These are phyloP conservation scores for Boletus rubropictus DNA, from an alignment of 768 basidiomycete species.

Conservation along the genomic window DNA sequence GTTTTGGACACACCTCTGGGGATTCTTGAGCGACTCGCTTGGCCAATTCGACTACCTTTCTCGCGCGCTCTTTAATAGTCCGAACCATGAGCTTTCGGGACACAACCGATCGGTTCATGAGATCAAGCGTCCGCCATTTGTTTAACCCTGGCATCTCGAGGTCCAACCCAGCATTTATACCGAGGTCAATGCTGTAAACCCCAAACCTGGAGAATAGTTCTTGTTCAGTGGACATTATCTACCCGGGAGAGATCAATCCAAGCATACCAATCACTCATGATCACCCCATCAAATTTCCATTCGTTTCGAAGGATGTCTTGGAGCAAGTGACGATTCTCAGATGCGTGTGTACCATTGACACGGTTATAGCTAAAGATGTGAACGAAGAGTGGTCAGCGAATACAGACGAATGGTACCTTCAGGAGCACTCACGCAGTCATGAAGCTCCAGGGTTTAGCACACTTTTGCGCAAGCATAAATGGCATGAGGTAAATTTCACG, in stretches of 20 bases:
- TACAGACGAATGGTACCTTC: background rate
- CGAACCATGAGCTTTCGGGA: constrained; percentile 61
- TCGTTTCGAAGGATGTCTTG: constrained; percentile 61
- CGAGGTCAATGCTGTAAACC: constrained; percentile 56
- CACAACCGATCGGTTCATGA: constrained; percentile 53
- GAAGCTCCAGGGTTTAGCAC: constrained; percentile 46
- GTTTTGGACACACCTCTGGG: constrained; percentile 45
- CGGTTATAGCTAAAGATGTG: constrained; percentile 52
- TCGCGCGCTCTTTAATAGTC: constrained; percentile 61
- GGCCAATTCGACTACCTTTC: constrained; percentile 60
- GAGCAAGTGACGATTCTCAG: constrained; percentile 58
- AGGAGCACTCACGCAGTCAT: constrained; percentile 56
- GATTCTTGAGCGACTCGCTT: constrained; percentile 63
- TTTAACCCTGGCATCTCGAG: constrained; percentile 76
- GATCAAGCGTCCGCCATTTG: constrained; percentile 70
- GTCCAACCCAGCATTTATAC: constrained; percentile 72
- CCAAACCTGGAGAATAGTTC: constrained; percentile 51
- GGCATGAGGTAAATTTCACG: constrained; percentile 59
- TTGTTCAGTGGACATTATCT: background rate
- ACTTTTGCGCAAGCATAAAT: constrained; percentile 53
- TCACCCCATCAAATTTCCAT: constrained; percentile 67
- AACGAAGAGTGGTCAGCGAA: background rate
- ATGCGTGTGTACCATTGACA: constrained; percentile 68
- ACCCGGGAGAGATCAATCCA: background rate
- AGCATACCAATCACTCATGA: constrained; percentile 78